Base-by-base conservation (phyloP, 1,139 yeast species). In the Hansenula lynferdii region DNA sequence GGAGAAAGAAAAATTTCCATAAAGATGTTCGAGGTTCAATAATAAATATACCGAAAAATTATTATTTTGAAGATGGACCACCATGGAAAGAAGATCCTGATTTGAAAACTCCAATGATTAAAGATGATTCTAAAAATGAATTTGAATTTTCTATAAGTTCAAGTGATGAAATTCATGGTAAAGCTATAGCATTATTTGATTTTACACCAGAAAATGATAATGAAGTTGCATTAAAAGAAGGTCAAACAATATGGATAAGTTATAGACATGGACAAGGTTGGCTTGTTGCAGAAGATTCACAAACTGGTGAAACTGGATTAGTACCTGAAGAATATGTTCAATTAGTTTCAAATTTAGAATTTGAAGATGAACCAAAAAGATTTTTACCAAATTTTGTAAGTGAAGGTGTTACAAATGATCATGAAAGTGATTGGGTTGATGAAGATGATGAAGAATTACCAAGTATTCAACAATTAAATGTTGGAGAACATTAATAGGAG, bases 251-350 rank as follows among this genome's bases (percentile, higher is more conserved):
- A 4, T 83, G 92, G 77, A 84, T 92, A 24, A 79, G 84, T 43
- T 90, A 90, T 60, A 75, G 95, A 45, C 96, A 92, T 58, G 97
- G 97, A 17, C 97, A 92, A 58, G 99, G 99, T 7, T 92, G 98
- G 99, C 70, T 94, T 6, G 97, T 92, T 36, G 97, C 97, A 0
- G 86, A 82, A 50, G 90, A 85, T 54, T 84, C 89, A 0, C 70
- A 61, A 25, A 73, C 84, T 5, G 90, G 89, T 1, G 85, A 81
- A 49, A 85, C 95, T 22, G 99, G 99, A 2, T 73, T 92, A 38
- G 96, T 92, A 7, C 99, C 99, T 1, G 96, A 90, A 55, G 96
- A 86, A 53, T 92, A 89, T 54, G 96, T 92, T 32, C 84, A 83
- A 46, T 66, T 82, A 39, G 51, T 70, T n/a, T n/a, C n/a, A n/a